Evolutionary conservation across 2,329 filamentous ascomycete species (phyloP), one percentile per base, ranked within the genome.

Genomic region (Ophiostoma tasmaniense): DNA sequence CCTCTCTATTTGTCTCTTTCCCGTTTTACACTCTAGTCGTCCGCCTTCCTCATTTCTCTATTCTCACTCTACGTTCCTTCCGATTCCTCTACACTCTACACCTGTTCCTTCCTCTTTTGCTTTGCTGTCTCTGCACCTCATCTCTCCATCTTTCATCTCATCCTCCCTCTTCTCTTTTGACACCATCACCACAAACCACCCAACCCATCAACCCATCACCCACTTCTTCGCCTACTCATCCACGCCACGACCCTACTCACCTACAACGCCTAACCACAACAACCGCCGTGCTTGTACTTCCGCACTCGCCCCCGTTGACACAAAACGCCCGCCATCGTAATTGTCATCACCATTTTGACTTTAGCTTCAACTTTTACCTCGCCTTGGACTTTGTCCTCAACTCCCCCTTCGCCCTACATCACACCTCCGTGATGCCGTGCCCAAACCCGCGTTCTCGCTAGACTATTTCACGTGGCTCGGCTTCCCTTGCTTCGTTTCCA

Each of bases 371-470:
- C 30, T 14, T 3, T 37, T 10, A 45, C 8, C 50, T 28, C 50
- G 8, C n/a, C n/a, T n/a, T n/a, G n/a, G n/a, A n/a, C n/a, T n/a
- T n/a, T n/a, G n/a, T n/a, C n/a, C n/a, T n/a, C n/a, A n/a, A n/a
- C n/a, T n/a, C n/a, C n/a, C n/a, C n/a, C n/a, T n/a, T n/a, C n/a
- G n/a, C n/a, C n/a, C n/a, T n/a, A n/a, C n/a, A n/a, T n/a, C n/a
- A n/a, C 61, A 37, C 20, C 33, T 39, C 33, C 61, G 30, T 64
- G 33, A 64, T 64, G 61, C 61, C 61, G 28, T 62, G 30, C n/a
- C 61, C 61, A 39, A 35, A 20, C 17, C n/a, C 61, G 61, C 61
- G 33, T 37, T 64, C 61, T 37, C 33, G 61, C 61, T 64, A 64
- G 33, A 64, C 8, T 39, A 14, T 37, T 33, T 39, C 61, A 64